A percentile compares a stretch with the other conserved stretches of the same genome.
These are phyloP conservation scores for Spinacia oleracea DNA, from an alignment of 179 eudicot species.

Conservation along the genomic window DNA sequence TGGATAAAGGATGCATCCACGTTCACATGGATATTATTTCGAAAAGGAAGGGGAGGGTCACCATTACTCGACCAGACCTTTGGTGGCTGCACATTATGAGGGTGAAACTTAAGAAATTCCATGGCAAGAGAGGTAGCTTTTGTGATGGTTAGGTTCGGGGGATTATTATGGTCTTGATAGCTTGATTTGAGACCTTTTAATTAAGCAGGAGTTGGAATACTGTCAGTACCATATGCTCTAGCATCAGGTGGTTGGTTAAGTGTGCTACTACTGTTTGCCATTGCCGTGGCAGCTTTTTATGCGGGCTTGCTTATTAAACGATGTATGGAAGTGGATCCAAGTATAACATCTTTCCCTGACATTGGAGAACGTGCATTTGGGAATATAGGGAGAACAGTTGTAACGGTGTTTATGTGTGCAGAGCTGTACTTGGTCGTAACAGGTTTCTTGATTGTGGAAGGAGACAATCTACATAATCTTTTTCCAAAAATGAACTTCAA, in stretches of 20 bases:
- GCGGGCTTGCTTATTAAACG: conserved; percentile 56
- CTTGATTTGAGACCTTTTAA: too few species aligned
- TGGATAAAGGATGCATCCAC: too few species aligned
- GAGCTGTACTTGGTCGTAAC: conserved; percentile 75
- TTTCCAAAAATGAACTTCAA: conserved; percentile 41
- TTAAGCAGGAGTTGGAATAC: conserved; percentile 63
- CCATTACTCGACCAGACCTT: too few species aligned
- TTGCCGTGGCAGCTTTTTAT: conserved; percentile 54
- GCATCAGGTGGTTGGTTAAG: conserved; percentile 81
- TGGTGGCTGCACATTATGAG: too few species aligned
- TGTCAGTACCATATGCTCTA: conserved; percentile 67
- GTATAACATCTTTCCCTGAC: conserved; percentile 55
- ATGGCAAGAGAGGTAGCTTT: too few species aligned
- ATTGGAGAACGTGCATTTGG: conserved; percentile 81
- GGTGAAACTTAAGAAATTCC: too few species aligned
- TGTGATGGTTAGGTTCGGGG: too few species aligned
- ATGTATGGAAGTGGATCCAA: conserved; percentile 67
- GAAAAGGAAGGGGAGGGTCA: too few species aligned
- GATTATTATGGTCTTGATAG: too few species aligned
- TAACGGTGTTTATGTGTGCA: conserved; percentile 48
- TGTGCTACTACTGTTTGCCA: conserved; percentile 46
- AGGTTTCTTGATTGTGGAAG: conserved; percentile 73
- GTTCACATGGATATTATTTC: too few species aligned
- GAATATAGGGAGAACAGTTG: conserved; percentile 47
- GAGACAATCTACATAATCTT: conserved; percentile 62